Base-by-base conservation (phyloP, 768 basidiomycete genomes). In the Xerocomellus dryophilus region DNA sequence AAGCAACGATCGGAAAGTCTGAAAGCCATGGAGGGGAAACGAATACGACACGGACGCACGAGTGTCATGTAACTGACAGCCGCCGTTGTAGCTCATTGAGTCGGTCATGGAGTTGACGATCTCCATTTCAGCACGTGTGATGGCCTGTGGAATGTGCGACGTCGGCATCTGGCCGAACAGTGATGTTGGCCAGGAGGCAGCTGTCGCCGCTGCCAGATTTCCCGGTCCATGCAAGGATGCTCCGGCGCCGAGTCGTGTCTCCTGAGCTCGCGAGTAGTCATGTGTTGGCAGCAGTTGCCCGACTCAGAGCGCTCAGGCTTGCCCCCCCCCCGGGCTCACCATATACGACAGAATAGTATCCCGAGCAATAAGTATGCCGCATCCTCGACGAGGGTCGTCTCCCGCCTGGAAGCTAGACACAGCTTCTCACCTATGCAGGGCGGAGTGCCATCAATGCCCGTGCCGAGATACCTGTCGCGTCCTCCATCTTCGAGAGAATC, bases 221-320 rank as follows among this genome's bases (percentile, higher is more conserved):
- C 10, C 50, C 55, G 3, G 39, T 38, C 55, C 55, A 56, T 10
- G 51, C 56, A 9, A 57, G 47, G 36, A 57, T 39, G 31, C 35
- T 47, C n/a, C n/a, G n/a, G n/a, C n/a, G n/a, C n/a, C n/a, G n/a
- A n/a, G n/a, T n/a, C 23, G 42, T 20, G 27, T 57, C 56, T 11
- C 51, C 47, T 0, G 50, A 56, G 39, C 34, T 44, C n/a, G n/a
- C n/a, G n/a, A n/a, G n/a, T n/a, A n/a, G n/a, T n/a, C n/a, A n/a
- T n/a, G n/a, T 2, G 44, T 23, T n/a, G 51, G 43, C 40, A 56
- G 14, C 3, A 55, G 43, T 20, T 43, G 43, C 8, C 54, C 54
- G 14, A n/a, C n/a, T n/a, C n/a, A n/a, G n/a, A 56, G 49, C 12
- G 49, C 49, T 23, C 39, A n/a, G n/a, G n/a, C n/a, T n/a, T 35